Conservation (phyloP, 495 filamentous ascomycete species). For the Penicillium dipodomyicola region DNA sequence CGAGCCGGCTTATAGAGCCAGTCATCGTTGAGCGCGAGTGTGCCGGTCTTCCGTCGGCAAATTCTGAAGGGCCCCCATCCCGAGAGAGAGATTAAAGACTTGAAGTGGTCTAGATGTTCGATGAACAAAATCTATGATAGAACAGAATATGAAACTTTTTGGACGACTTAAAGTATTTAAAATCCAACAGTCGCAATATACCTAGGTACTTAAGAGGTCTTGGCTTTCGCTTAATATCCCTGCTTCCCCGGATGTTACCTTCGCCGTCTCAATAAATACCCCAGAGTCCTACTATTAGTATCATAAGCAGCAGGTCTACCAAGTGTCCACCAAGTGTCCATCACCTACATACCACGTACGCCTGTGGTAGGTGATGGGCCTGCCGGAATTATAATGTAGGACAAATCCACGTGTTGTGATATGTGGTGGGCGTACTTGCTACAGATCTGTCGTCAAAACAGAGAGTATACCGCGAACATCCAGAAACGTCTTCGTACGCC, state of each 20-base stretch:
- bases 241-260: not conserved
- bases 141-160: not conserved
- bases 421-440: not conserved
- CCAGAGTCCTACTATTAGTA: not conserved
- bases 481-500: not conserved
- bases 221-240: conserved; percentile 12
- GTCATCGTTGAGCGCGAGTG: conserved; percentile 18
- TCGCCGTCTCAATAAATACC: not conserved
- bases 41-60: conserved; percentile 31
- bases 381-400: not conserved
- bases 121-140: not conserved
- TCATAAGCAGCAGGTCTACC: not conserved
- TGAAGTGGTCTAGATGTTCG: not conserved
- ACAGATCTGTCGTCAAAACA: not conserved
- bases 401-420: not conserved
- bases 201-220: conserved; percentile 12
- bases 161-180: not conserved
- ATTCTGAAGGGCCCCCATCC: conserved; percentile 8
- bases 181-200: conserved; percentile 8
- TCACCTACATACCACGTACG: not conserved
- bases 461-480: not conserved
- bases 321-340: not conserved
- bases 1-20: conserved; percentile 10
- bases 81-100: conserved; percentile 7
- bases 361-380: not conserved